A percentile compares a stretch with the other conserved stretches of the same genome.
Conservation (phyloP, 208 protist genomes). For the Trypanosoma platydactyli region DNA sequence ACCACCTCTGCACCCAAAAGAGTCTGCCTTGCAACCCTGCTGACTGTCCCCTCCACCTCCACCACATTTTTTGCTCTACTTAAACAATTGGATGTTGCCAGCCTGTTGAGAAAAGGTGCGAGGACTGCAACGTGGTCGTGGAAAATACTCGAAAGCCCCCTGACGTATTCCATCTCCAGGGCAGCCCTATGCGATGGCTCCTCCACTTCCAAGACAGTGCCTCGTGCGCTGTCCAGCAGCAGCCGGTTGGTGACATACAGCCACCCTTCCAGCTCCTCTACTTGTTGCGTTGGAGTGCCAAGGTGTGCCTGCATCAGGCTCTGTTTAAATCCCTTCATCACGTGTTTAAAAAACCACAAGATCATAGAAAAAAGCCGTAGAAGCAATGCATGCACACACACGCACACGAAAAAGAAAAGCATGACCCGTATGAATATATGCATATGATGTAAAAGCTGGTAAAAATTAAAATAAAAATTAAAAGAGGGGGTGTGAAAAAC, state of each 20-base stretch:
- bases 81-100: not conserved
- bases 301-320: not conserved
- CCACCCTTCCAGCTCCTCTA: constrained; percentile 32
- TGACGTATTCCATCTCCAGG: constrained; percentile 16
- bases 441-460: not conserved
- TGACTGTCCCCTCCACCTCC: not conserved
- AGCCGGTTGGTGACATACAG: constrained; percentile 29
- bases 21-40: not conserved
- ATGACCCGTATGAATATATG: constrained; percentile 6
- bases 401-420: constrained; percentile 19
- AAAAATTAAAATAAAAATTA: not conserved
- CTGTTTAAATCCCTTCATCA: too few relatives aligned
- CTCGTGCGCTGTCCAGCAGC: constrained; percentile 15
- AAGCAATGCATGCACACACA: constrained; percentile 4
- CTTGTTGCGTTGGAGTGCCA: not conserved
- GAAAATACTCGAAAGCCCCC: constrained; percentile 4
- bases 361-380: constrained; percentile 9
- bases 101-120: not conserved
- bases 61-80: too few relatives aligned
- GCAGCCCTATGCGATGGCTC: constrained; percentile 23
- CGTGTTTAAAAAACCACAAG: constrained; percentile 21
- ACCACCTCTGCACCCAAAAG: not conserved
- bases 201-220: constrained; percentile 12
- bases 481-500: not conserved
- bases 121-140: constrained; percentile 11